Percentiles rank a stretch among this genome's conserved stretches.
Conservation (phyloP, 1,284 basidiomycete genomes). For the Melampsora americana region DNA sequence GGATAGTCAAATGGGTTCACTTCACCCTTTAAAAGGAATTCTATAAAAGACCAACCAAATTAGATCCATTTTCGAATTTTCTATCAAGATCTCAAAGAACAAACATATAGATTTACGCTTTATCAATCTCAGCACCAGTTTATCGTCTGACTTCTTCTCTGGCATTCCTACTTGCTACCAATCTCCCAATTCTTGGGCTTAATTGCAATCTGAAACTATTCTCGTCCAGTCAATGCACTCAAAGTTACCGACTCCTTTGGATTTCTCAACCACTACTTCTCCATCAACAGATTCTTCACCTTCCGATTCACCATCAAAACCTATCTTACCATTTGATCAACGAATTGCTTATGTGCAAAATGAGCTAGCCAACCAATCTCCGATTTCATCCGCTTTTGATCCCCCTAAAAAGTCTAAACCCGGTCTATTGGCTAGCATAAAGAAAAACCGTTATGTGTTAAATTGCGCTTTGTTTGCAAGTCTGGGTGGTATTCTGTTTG, state of each 20-base stretch:
- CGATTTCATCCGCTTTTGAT: not conserved
- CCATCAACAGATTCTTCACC: not conserved
- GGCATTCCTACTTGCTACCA: too few relatives aligned
- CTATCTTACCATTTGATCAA: slow-evolving; percentile 1
- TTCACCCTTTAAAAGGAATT: too few relatives aligned
- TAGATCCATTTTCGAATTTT: too few relatives aligned
- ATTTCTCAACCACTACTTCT: not conserved
- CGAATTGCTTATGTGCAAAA: not conserved
- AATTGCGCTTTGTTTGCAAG: slow-evolving; percentile 39
- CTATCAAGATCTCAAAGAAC: too few relatives aligned
- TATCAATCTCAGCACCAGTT: too few relatives aligned
- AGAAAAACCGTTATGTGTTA: slow-evolving; percentile 23
- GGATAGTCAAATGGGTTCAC: too few relatives aligned
- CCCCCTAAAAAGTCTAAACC: not conserved
- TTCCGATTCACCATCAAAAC: slow-evolving; percentile 1
- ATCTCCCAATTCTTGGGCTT: too few relatives aligned
- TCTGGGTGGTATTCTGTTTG: slow-evolving; percentile 42
- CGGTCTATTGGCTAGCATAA: slow-evolving; percentile 12
- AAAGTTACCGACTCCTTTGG: not conserved
- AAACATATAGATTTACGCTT: too few relatives aligned
- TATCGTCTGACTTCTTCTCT: too few relatives aligned
- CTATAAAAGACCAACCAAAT: too few relatives aligned
- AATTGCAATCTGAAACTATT: too few relatives aligned
- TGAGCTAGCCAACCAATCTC: not conserved
- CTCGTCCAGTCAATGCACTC: too few relatives aligned